Conservation (phyloP, 768 basidiomycete genomes). For the Ephemerocybe angulata region DNA sequence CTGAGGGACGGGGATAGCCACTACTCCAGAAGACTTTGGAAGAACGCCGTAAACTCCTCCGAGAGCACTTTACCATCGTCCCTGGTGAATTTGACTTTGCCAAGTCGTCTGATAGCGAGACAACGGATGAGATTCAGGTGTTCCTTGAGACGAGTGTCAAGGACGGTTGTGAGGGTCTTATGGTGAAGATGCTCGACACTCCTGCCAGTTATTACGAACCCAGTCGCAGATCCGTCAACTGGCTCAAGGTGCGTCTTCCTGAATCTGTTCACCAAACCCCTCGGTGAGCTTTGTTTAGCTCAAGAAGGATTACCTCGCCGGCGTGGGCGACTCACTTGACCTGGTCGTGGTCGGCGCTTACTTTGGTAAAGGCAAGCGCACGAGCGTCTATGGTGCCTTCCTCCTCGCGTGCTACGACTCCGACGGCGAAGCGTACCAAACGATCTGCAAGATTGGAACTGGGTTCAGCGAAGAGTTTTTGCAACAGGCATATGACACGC, state of each 20-base stretch:
- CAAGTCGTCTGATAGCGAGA: constrained; percentile 83
- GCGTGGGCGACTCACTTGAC: constrained; percentile 95
- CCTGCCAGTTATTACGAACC: constrained; percentile 94
- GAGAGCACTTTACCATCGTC: constrained; percentile 76
- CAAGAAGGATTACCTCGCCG: constrained; percentile 97
- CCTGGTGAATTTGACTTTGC: constrained; percentile 93
- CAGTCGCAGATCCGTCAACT: constrained; percentile 91
- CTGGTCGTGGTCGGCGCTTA: constrained; percentile 97
- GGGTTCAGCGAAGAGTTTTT: constrained; percentile 94
- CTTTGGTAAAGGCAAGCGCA: constrained; percentile 96
- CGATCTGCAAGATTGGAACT: constrained; percentile 98
- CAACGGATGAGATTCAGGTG: constrained; percentile 87
- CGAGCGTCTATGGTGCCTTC: constrained; percentile 97
- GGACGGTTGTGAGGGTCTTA: constrained; percentile 97
- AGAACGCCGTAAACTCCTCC: constrained; percentile 74
- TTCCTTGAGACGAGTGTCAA: constrained; percentile 97
- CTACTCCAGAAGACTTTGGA: constrained; percentile 71
- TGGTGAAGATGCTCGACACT: constrained; percentile 98
- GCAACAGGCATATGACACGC: constrained; percentile 71
- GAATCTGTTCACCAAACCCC: background rate
- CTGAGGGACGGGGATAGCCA: constrained; percentile 46
- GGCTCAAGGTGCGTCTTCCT: constrained; percentile 80
- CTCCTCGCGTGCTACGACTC: constrained; percentile 94
- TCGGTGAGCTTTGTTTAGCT: constrained; percentile 48
- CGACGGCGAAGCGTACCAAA: constrained; percentile 92